Evolutionary conservation across 2,329 filamentous ascomycete genomes (phyloP), one percentile per base, ranked within the genome.

Genomic region (Colletotrichum cereale): DNA sequence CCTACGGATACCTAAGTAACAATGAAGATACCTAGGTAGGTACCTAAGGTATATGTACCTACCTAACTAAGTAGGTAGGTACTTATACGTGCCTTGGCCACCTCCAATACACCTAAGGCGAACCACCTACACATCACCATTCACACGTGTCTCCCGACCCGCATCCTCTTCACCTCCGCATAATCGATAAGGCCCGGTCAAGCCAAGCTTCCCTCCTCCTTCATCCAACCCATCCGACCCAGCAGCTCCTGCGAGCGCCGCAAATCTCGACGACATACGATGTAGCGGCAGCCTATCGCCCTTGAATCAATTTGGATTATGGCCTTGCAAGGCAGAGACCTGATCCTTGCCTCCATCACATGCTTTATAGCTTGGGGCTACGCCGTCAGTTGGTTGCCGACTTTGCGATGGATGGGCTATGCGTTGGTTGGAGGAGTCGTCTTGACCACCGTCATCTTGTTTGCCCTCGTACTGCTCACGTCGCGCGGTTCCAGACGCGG

Each of bases 361-460:
- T 88, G 86, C 81, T 94, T 97, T 82, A 86, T 98, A 80, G 92
- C 94, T 80, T 98, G 96, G 96, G 93, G 93, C 73, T 92, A 95
- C 80, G 88, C 92, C 72, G 91, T 94, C 75, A 91, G 93, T 84
- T 97, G 93, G 91, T 86, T 95, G 77, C 95, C 96, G 38, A 84
- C 90, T 71, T 85, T 98, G 75, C 94, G 94, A 80, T 97, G 93
- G 88, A 87, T 93, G 52, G 93, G 93, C 77, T 93, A 97, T 82
- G 94, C 95, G 76, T 94, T 98, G 80, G 84, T 92, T 75, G 83
- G 88, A 75, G 96, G 96, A 75, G 84, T 87, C 74, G 76, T 92
- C 73, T 78, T 90, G 73, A 84, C 91, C 58, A 78, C 86, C 61
- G 80, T 88, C 55, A 85, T 86, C 67, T 78, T 92, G 68, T 80